Evolutionary conservation across 768 basidiomycete genomes (phyloP).

Genomic region (Tylopilus plumbeoviolaceoides): DNA sequence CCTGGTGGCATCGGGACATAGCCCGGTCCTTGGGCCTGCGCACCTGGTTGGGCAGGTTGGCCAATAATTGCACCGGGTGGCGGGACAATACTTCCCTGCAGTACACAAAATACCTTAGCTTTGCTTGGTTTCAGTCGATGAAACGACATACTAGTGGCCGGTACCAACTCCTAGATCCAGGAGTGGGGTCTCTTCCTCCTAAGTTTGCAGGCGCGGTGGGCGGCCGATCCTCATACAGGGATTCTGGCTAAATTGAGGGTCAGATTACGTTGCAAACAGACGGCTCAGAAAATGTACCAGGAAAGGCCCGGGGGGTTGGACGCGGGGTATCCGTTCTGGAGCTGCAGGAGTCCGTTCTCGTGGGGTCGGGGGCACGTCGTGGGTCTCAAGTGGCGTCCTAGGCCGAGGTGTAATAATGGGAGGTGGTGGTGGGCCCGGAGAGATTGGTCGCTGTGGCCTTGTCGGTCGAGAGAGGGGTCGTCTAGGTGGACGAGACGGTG

Average conservation of each 20-base stretch:
- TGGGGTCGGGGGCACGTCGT: constrained; percentile 10
- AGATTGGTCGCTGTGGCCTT: neutral
- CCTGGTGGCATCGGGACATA: constrained; percentile 48
- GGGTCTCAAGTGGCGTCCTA: neutral
- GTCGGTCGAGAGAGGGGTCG: constrained; percentile 4
- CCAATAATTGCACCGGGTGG: constrained; percentile 25
- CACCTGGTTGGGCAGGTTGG: constrained; percentile 19
- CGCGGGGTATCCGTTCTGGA: constrained; percentile 20
- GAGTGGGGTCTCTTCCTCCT: constrained; percentile 14
- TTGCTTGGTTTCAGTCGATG: neutral
- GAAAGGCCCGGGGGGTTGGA: constrained; percentile 20
- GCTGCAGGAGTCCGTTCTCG: constrained; percentile 15
- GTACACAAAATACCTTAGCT: neutral
- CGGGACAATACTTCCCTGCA: constrained; percentile 20
- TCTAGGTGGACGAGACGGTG: constrained; percentile 6
- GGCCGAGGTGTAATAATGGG: neutral
- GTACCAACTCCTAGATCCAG: constrained; percentile 25
- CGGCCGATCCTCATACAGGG: constrained; percentile 22
- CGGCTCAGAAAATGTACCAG: constrained; percentile 12
- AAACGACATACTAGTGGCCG: constrained; percentile 16
- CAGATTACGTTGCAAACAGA: neutral
- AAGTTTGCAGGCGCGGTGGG: constrained; percentile 23
- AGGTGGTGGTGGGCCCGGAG: neutral
- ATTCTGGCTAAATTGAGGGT: constrained; percentile 15
- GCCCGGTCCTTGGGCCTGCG: constrained; percentile 23